Evolutionary conservation across 2,329 filamentous ascomycete genomes (phyloP).

Genomic region (Dactylellina drechsleri): DNA sequence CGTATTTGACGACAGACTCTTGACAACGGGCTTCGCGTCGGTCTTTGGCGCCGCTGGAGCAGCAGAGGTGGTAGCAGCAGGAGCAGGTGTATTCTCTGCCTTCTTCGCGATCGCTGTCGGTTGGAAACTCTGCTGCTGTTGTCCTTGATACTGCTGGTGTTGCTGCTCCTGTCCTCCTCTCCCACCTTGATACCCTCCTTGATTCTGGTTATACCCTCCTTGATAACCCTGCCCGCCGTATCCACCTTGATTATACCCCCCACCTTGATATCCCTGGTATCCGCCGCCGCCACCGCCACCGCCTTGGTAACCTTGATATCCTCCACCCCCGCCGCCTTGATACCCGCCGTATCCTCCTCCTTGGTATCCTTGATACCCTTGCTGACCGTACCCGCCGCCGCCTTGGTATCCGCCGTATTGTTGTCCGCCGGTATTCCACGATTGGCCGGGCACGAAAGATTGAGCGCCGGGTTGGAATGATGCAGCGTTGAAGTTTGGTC

Average conservation of each 20-base stretch:
- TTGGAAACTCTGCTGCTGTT: slow-evolving; percentile 66
- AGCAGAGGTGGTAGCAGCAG: slow-evolving; percentile 63
- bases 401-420: slow-evolving; percentile 65
- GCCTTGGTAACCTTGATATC: slow-evolving; percentile 61
- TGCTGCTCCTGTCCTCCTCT: slow-evolving; percentile 58
- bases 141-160: slow-evolving; percentile 56
- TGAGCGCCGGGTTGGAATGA: slow-evolving; percentile 74
- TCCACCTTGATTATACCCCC: slow-evolving; percentile 62
- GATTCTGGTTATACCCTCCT: slow-evolving; percentile 64
- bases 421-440: slow-evolving; percentile 67
- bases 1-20: slow-evolving; percentile 55
- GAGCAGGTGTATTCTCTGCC: slow-evolving; percentile 59
- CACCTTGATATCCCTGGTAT: slow-evolving; percentile 62
- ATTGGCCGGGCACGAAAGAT: slow-evolving; percentile 77
- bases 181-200: slow-evolving; percentile 58
- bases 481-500: slow-evolving; percentile 61
- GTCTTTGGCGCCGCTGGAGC: slow-evolving; percentile 64
- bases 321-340: slow-evolving; percentile 62
- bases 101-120: slow-evolving; percentile 72
- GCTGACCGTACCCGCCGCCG: slow-evolving; percentile 10
- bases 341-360: slow-evolving; percentile 65
- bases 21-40: slow-evolving; percentile 60
- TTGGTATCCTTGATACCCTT: slow-evolving; percentile 63
- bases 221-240: slow-evolving; percentile 65
- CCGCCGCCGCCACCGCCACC: slow-evolving; percentile 46